These are phyloP conservation scores for Collybiopsis confluens DNA, from an alignment of 768 basidiomycete species.

Conservation along the genomic window DNA sequence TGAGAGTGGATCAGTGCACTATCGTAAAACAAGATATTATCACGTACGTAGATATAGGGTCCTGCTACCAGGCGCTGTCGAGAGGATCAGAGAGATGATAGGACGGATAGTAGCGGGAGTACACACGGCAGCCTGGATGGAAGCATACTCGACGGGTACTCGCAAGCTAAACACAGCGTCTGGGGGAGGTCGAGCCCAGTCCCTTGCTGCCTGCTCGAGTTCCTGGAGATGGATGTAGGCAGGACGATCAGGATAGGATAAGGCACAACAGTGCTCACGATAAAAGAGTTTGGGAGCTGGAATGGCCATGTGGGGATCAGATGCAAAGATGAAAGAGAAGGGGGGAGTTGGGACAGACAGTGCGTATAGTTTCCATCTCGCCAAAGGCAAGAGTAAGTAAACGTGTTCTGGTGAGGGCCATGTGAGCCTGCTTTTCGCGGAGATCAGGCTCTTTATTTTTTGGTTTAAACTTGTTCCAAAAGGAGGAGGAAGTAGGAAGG, in stretches of 20 bases:
- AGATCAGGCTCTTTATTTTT: conserved; percentile 67
- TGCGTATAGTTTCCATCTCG: conserved; percentile 83
- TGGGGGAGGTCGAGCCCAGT: conserved; percentile 85
- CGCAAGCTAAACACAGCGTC: conserved; percentile 73
- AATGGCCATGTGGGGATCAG: conserved; percentile 9
- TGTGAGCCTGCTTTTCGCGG: conserved; percentile 48
- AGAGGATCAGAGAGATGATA: conserved; percentile 17
- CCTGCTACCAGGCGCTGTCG: conserved; percentile 72
- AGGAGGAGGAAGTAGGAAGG: conserved; percentile 41
- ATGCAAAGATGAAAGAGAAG: conserved; percentile 10
- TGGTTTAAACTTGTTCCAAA: conserved; percentile 69
- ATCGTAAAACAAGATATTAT: conserved; percentile 12
- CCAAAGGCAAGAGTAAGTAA: conserved; percentile 78
- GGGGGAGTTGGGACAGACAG: conserved; percentile 43
- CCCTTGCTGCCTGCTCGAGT: conserved; percentile 72
- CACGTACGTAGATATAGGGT: conserved; percentile 80
- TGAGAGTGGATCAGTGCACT: conserved; percentile 10
- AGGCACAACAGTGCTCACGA: conserved; percentile 35
- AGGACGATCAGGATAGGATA: conserved; percentile 1
- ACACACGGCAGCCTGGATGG: conserved; percentile 77
- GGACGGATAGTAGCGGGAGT: conserved; percentile 2
- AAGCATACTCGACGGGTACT: conserved; percentile 84
- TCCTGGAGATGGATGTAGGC: conserved; percentile 46
- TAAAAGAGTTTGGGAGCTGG: conserved; percentile 66
- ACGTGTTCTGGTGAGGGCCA: conserved; percentile 70